Percentiles rank a stretch among this genome's conserved stretches.
phyloP scores from a whole-genome alignment of 345 rosid genomes.

The Corymbia maculata region DNA sequence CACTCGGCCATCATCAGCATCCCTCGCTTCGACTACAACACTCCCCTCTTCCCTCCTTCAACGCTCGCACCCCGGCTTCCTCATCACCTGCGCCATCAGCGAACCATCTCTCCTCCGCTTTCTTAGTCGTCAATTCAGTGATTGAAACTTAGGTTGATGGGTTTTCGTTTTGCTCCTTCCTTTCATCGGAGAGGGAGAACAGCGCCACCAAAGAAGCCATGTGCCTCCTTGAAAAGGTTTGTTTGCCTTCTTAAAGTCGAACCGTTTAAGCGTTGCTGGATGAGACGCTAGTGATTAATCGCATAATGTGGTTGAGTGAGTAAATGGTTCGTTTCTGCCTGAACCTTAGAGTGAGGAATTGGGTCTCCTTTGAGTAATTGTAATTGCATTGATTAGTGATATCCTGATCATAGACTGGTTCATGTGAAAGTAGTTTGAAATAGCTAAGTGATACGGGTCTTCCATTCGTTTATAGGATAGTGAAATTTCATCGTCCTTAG shows the following conservation, averaged over 20 bases:
- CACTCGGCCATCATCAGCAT: too few species aligned
- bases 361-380: neutral
- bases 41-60: constrained; percentile 59
- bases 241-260: neutral
- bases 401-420: neutral
- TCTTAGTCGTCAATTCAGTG: neutral
- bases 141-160: neutral
- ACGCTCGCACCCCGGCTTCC: constrained; percentile 76
- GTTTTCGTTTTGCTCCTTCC: neutral
- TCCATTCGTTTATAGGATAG: neutral
- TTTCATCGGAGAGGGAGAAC: constrained; percentile 66
- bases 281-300: neutral
- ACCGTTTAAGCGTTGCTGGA: neutral
- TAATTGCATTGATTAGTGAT: neutral
- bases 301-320: neutral
- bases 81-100: constrained; percentile 71
- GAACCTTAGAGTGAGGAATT: neutral
- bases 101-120: neutral
- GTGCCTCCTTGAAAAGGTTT: constrained; percentile 61
- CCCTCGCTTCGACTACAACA: constrained; percentile 86
- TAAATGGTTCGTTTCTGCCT: neutral
- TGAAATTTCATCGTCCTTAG: neutral
- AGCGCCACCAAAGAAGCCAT: constrained; percentile 75
- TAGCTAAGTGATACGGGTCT: neutral
- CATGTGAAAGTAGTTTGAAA: neutral